Evolutionary conservation across 1,284 basidiomycete genomes (phyloP), one percentile per base, ranked within the genome.

Genomic region (Cutaneotrichosporon cutaneum): DNA sequence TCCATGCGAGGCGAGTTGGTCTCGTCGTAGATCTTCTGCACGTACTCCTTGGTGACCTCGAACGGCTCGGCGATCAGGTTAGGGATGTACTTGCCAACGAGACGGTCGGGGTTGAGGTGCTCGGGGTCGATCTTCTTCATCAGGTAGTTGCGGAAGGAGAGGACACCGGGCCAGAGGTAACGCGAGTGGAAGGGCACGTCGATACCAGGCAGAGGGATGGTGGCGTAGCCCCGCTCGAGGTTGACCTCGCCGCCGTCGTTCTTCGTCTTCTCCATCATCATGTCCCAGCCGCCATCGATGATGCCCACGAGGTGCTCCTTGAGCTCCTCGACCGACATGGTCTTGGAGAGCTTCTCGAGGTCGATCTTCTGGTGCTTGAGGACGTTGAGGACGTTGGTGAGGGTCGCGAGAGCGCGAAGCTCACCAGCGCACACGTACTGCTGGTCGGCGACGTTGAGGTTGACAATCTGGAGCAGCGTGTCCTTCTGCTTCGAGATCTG

Each of bases 401-500:
- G 85, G 0, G 94, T 92, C 70, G 96, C 93, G 48, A 99, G 83
- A 2, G 91, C 92, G 39, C 94, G 84, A 27, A 98, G 86, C 79
- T 98, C 95, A 81, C 95, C 95, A 56, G 95, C 95, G 72, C 92
- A 94, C 70, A 99, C 95, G 77, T 96, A 97, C 90, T 95, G 93
- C 71, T 79, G 77, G 71, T 80, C 77, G 68, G 78, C 77, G 66
- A 99, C 95, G 77, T 99, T 98, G 81, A 90, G 93, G 81, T 97
- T 97, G 77, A 97, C 95, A 58, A 98, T 97, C 81, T 99, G 92
- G 14, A 98, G 85, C 2, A 99, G 84, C 61, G 89, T 85, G 32
- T 87, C 84, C 14, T 90, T 94, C 59, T 85, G 83, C 45, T 85
- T 83, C 13, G 90, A 84, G 73, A 98, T 94, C 54, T 85, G 85